Conservation (phyloP, 176 grass and related monocot species). For the Areca catechu region DNA sequence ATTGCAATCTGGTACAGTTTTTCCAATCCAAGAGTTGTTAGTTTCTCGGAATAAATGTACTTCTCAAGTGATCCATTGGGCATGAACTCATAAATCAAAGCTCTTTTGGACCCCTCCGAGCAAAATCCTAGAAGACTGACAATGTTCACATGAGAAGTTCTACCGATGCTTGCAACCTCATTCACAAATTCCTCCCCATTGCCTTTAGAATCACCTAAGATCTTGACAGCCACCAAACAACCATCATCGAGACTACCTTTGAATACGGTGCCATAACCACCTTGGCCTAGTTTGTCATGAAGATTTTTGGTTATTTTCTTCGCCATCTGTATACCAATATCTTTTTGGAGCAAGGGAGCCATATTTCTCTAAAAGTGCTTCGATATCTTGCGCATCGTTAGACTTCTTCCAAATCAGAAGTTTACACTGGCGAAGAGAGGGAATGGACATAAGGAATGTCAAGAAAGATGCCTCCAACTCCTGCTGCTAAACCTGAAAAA, state of each 20-base stretch:
- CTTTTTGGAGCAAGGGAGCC: slow-evolving; percentile 30
- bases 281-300: slow-evolving; percentile 44
- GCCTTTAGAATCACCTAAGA: not conserved
- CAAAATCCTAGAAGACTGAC: slow-evolving; percentile 3
- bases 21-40: slow-evolving; percentile 24
- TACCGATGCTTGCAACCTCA: slow-evolving; percentile 1
- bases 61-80: slow-evolving; percentile 46
- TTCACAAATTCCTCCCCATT: not conserved
- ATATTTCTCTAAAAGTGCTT: slow-evolving; percentile 27
- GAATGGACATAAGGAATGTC: slow-evolving; percentile 7
- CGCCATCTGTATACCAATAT: slow-evolving; percentile 32
- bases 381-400: slow-evolving; percentile 12
- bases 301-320: slow-evolving; percentile 46
- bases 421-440: not conserved
- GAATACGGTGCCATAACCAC: slow-evolving; percentile 46
- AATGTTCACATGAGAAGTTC: not conserved
- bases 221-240: slow-evolving; percentile 4
- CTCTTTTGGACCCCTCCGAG: slow-evolving; percentile 3
- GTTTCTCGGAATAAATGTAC: slow-evolving; percentile 40
- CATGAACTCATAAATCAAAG: slow-evolving; percentile 63
- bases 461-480: slow-evolving; percentile 8
- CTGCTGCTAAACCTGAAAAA: too few relatives aligned
- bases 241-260: not conserved
- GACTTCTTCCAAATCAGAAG: too few relatives aligned
- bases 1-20: slow-evolving; percentile 48